Conservation (phyloP, 306 rosid species). For the Morella rubra region DNA sequence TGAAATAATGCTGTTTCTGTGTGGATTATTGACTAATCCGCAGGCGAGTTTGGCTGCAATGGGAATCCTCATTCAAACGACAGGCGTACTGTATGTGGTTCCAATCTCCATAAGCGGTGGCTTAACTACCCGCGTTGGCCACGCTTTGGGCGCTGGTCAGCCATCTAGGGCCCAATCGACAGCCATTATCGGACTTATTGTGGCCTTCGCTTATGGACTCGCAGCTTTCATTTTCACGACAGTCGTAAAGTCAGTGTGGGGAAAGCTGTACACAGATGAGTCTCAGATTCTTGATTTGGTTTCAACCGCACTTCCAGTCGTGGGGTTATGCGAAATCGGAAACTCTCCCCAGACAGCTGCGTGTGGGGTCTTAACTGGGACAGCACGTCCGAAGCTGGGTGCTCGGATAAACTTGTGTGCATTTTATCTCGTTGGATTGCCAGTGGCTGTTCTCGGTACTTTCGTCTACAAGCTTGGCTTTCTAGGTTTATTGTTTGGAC, state of each 20-base stretch:
- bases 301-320: slow-evolving; percentile 52
- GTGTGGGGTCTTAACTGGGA: slow-evolving; percentile 73
- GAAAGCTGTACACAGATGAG: slow-evolving; percentile 67
- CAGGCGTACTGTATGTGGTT: slow-evolving; percentile 66
- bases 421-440: slow-evolving; percentile 76
- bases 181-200: slow-evolving; percentile 54
- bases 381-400: slow-evolving; percentile 74
- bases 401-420: slow-evolving; percentile 81
- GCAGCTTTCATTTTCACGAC: slow-evolving; percentile 44
- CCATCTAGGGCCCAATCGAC: slow-evolving; percentile 55
- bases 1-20: slow-evolving; percentile 76
- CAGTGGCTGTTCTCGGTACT: slow-evolving; percentile 52
- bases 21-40: slow-evolving; percentile 66
- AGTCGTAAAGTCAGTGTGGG: slow-evolving; percentile 52
- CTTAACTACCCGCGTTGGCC: slow-evolving; percentile 71
- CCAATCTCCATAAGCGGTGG: slow-evolving; percentile 64
- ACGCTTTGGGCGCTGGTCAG: slow-evolving; percentile 76
- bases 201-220: slow-evolving; percentile 46
- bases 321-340: slow-evolving; percentile 74
- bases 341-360: slow-evolving; percentile 86
- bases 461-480: slow-evolving; percentile 54
- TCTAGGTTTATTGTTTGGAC: slow-evolving; percentile 78
- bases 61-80: slow-evolving; percentile 92
- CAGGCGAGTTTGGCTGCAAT: slow-evolving; percentile 77
- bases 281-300: slow-evolving; percentile 59